A percentile compares a stretch with the other conserved stretches of the same genome.
Conservation (phyloP, 768 basidiomycete species). For the Rhodocollybia butyracea region DNA sequence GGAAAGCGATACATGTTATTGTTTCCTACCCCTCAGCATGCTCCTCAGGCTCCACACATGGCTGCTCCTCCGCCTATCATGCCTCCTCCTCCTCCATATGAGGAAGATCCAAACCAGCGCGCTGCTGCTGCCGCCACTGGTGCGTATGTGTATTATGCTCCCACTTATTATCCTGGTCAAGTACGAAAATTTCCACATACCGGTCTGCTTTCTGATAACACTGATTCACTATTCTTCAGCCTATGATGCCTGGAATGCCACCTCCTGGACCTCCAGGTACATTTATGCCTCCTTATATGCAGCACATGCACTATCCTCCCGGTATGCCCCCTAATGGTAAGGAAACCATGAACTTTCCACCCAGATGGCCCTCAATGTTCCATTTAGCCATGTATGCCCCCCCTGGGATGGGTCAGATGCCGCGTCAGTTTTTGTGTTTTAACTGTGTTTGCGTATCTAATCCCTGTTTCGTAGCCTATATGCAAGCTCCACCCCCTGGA, state of each 20-base stretch:
- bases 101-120: conserved; percentile 68
- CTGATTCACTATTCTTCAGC: conserved; percentile 35
- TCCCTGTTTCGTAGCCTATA: conserved; percentile 51
- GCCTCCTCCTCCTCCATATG: conserved; percentile 73
- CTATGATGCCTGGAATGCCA: conserved; percentile 83
- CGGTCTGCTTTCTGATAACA: not conserved
- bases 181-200: conserved; percentile 34
- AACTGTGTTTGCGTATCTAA: not conserved
- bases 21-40: conserved; percentile 65
- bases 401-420: conserved; percentile 85
- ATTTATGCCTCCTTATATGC: conserved; percentile 85
- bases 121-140: conserved; percentile 49
- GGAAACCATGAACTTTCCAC: conserved; percentile 6
- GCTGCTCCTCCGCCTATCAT: conserved; percentile 64
- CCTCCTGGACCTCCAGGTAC: conserved; percentile 74
- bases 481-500: conserved; percentile 73
- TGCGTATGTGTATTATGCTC: conserved; percentile 75
- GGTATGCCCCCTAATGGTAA: conserved; percentile 76
- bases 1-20: conserved; percentile 83
- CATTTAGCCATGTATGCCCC: conserved; percentile 73
- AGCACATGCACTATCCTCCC: conserved; percentile 80
- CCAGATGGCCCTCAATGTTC: conserved; percentile 2
- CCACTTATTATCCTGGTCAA: conserved; percentile 75
- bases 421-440: conserved; percentile 51
- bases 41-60: conserved; percentile 63